Base-by-base conservation (phyloP, 73 alveolate genomes). In the Stentor roeselii region DNA sequence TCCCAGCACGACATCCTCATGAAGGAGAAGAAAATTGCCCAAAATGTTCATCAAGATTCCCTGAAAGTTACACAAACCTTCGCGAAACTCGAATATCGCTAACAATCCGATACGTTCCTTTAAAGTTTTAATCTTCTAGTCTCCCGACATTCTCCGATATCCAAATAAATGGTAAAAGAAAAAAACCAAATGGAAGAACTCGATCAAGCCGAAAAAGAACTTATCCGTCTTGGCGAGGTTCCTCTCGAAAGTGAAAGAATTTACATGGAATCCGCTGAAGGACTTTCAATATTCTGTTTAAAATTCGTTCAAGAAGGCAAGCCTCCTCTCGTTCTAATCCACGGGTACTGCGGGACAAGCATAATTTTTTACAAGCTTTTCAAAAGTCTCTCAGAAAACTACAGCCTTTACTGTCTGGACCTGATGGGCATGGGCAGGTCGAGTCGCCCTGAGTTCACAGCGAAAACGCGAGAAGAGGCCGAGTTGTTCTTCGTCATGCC, bases 341-440 rank as follows among this genome's bases (percentile, higher is more conserved):
- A 87, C 75, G 93, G 93, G 4, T 87, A 60, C 83, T 75, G 50
- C 36, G 89, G 87, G 27, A 37, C 84, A 2, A 75, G 86, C 14
- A 3, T 67, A 41, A 58, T 87, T 36, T 87, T 87, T 42, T 87
- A 67, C 76, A 60, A 60, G 36, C 31, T 42, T 32, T 60, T 87
- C 1, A 76, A 84, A 59, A 78, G 35, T 0, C 82, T 93, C 3
- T 58, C 78, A 15, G 76, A 84, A 41, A 59, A 86, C 41, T 93
- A 58, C 67, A 87, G 84, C 36, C 84, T 92, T 32, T 75, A 78
- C 60, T 78, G 90, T 60, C 86, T 93, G 6, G 98, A 93, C 77
- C 60, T 93, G 36, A 83, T 90, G 4, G 98, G 98, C 37, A 83
- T 88, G 95, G 96, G 98, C 0, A 38, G 91, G 58, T 80, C 92